Percentiles rank a stretch among this genome's conserved stretches.
Conservation (phyloP, 257 asterid genomes). For the Solanum clarkiae region DNA sequence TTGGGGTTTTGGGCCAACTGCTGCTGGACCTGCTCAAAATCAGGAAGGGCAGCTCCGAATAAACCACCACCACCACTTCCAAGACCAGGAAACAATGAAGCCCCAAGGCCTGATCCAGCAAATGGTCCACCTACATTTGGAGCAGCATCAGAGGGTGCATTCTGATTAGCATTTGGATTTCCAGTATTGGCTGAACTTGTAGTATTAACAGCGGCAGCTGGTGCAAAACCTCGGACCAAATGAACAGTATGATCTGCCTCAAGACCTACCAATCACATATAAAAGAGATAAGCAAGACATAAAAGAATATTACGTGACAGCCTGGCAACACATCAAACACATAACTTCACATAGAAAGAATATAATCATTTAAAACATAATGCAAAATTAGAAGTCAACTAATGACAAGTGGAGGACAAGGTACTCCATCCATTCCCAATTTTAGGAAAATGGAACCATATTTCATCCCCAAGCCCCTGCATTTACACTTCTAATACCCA, state of each 20-base stretch:
- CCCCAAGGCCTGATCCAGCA: conserved; percentile 28
- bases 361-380: not conserved
- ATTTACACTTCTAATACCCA: not conserved
- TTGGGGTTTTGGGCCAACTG: conserved; percentile 40
- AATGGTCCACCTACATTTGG: conserved; percentile 20
- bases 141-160: conserved; percentile 18
- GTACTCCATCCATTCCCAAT: not conserved
- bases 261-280: conserved; percentile 19
- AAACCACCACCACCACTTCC: conserved; percentile 29
- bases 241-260: conserved; percentile 51
- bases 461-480: not conserved
- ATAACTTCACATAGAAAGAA: not conserved
- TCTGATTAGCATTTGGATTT: conserved; percentile 11
- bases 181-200: conserved; percentile 18
- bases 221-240: conserved; percentile 41
- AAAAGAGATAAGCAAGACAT: not conserved
- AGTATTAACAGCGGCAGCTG: conserved; percentile 21
- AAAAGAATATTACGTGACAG: not conserved
- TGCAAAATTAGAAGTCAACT: not conserved
- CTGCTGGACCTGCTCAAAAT: conserved; percentile 37
- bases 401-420: not conserved
- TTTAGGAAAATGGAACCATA: not conserved
- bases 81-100: conserved; percentile 32
- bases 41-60: conserved; percentile 39
- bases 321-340: not conserved